A percentile compares a stretch with the other conserved stretches of the same genome.
phyloP scores from a whole-genome alignment of 345 rosid species.

The Salix dunnii region DNA sequence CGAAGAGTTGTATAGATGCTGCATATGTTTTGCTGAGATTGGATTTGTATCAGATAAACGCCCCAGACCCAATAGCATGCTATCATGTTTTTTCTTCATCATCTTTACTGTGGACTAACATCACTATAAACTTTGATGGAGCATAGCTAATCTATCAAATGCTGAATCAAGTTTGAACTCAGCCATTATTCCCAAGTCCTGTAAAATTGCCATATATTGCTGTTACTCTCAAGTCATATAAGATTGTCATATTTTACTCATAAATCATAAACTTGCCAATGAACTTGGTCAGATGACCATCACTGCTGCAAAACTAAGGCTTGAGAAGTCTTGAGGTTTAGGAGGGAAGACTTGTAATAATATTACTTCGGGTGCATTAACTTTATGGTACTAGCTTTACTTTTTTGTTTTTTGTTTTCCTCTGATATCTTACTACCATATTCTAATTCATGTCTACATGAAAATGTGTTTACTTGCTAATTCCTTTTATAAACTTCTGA shows the following conservation, averaged over 20 bases:
- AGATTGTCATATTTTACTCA: not conserved
- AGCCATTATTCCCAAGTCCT: not conserved
- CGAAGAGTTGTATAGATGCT: not conserved
- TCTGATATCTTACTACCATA: not conserved
- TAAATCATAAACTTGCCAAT: not conserved
- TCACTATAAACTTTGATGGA: not conserved
- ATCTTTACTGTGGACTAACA: not conserved
- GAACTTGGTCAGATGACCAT: not conserved
- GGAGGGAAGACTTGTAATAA: not conserved
- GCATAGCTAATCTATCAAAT: not conserved
- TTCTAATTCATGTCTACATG: not conserved
- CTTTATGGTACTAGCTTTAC: not conserved
- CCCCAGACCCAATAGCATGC: not conserved
- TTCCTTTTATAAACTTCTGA: not conserved
- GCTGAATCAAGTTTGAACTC: not conserved
- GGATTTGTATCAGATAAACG: not conserved
- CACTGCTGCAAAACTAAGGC: not conserved
- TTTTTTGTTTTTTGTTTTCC: not conserved
- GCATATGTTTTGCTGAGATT: not conserved
- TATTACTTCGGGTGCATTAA: not conserved
- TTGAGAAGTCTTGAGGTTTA: not conserved
- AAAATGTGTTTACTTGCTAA: not conserved
- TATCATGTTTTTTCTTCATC: not conserved
- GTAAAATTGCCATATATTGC: not conserved
- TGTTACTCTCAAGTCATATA: not conserved